Conservation (phyloP, 108 stramenopile genomes). For the Discostella stelligeroides region DNA sequence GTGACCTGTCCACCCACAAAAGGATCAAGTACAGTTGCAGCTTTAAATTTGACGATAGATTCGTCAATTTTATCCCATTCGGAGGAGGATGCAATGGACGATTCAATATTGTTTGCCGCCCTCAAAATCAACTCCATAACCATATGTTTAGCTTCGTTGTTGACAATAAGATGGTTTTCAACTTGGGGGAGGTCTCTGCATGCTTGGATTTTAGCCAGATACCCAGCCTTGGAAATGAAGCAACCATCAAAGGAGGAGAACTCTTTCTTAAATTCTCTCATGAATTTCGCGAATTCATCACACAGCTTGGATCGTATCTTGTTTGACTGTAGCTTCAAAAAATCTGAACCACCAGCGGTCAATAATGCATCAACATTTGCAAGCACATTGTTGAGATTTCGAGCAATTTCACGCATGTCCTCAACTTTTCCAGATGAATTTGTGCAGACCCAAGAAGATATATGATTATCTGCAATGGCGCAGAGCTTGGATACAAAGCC, state of each 20-base stretch:
- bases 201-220: conserved; percentile 3
- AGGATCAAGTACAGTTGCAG: conserved; percentile 43
- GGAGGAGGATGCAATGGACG: conserved; percentile 40
- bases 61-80: conserved; percentile 57
- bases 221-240: conserved; percentile 10
- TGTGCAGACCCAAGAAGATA: conserved; percentile 5
- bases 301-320: not conserved
- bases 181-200: conserved; percentile 10
- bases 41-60: conserved; percentile 33
- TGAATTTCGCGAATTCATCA: conserved; percentile 14
- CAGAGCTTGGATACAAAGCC: conserved; percentile 1
- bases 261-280: not conserved
- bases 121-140: conserved; percentile 31
- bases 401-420: conserved; percentile 8
- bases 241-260: conserved; percentile 22
- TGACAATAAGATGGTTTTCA: conserved; percentile 12
- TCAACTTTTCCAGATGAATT: not conserved
- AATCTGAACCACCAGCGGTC: conserved; percentile 18
- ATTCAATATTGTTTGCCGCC: conserved; percentile 40
- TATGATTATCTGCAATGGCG: not conserved
- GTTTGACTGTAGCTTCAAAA: not conserved
- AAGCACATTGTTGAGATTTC: conserved; percentile 18
- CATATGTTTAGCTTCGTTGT: conserved; percentile 12
- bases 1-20: conserved; percentile 39
- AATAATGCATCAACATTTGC: conserved; percentile 16